Base-by-base conservation (phyloP, 2,329 filamentous ascomycete species). In the Penicillium sp. region DNA sequence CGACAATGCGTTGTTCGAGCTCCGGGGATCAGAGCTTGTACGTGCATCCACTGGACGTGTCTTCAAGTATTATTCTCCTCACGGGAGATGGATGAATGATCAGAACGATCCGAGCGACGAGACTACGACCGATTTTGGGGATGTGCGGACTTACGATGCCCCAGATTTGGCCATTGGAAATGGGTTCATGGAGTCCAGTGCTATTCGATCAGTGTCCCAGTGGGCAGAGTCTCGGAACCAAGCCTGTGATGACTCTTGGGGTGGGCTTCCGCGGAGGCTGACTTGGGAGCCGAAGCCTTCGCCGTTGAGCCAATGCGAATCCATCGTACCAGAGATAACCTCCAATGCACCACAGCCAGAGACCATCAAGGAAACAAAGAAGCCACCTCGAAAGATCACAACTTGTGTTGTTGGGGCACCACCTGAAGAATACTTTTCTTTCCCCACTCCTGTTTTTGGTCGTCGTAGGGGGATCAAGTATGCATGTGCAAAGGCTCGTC, bases 21-120 rank as follows among this genome's bases (percentile, higher is more conserved):
- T 41, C 4, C 35, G 41, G 10, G 60, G 63, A 1, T 57, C 49
- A 0, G 44, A 60, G 12, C 59, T 70, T 13, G 36, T 63, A 8
- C 43, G 49, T 1, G 61, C 49, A 19, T 59, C 59, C 8, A 58
- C 51, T 3, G 59, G 63, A 9, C 50, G 55, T 2, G 60, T 55
- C 1, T 55, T 50, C 53, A 70, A 67, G 19, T 66, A 61, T 23
- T 70, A 70, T 36, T 66, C 53, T 2, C 53, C 57, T 4, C 66
- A 70, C 49, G 69, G 70, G 7, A 21, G 5, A 12, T 71, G 68
- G 68, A 17, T 31, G 5, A 15, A 42, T 2, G 62, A 70, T 21
- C 0, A 17, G 0, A 15, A 21, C 0, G 53, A 60, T 2, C 13
- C 4, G 2, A 45, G 36, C 0, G 60, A 65, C 3, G 39, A 23